These are phyloP conservation scores for Mollisiaceae sp. DNA, from an alignment of 2,329 filamentous ascomycete species.

Conservation along the genomic window DNA sequence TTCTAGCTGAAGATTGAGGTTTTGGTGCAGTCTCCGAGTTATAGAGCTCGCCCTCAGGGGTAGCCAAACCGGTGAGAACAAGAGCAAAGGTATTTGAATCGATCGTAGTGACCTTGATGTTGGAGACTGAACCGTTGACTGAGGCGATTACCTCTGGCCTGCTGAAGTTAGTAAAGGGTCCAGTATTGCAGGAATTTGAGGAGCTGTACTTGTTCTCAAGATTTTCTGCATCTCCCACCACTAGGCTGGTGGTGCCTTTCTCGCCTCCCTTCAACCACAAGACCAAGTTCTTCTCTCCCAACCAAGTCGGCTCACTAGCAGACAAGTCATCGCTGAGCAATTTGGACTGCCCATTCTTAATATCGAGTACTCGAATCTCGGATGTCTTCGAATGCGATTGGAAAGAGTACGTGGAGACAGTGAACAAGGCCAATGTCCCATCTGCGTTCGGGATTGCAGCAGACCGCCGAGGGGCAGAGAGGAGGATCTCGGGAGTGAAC, in stretches of 20 bases:
- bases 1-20: slow-evolving; percentile 65
- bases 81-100: slow-evolving; percentile 57
- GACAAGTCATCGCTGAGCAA: slow-evolving; percentile 68
- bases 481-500: slow-evolving; percentile 78
- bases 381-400: slow-evolving; percentile 70
- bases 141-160: slow-evolving; percentile 52
- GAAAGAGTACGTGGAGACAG: slow-evolving; percentile 80
- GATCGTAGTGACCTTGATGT: slow-evolving; percentile 61
- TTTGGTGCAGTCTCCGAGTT: slow-evolving; percentile 66
- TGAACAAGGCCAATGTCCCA: slow-evolving; percentile 69
- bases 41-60: slow-evolving; percentile 71
- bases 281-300: slow-evolving; percentile 48
- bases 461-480: slow-evolving; percentile 76
- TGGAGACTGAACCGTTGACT: slow-evolving; percentile 61
- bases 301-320: slow-evolving; percentile 77
- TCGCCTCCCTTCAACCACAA: slow-evolving; percentile 56
- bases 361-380: slow-evolving; percentile 74
- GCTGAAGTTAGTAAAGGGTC: slow-evolving; percentile 18
- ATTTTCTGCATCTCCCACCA: slow-evolving; percentile 37
- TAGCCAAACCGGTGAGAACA: slow-evolving; percentile 67
- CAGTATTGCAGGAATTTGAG: slow-evolving; percentile 6
- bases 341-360: slow-evolving; percentile 67
- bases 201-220: slow-evolving; percentile 31
- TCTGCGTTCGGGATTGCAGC: slow-evolving; percentile 71
- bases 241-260: slow-evolving; percentile 47